Base-by-base conservation (phyloP, 2,329 filamentous ascomycete species). In the Aspergillus quadricinctus region DNA sequence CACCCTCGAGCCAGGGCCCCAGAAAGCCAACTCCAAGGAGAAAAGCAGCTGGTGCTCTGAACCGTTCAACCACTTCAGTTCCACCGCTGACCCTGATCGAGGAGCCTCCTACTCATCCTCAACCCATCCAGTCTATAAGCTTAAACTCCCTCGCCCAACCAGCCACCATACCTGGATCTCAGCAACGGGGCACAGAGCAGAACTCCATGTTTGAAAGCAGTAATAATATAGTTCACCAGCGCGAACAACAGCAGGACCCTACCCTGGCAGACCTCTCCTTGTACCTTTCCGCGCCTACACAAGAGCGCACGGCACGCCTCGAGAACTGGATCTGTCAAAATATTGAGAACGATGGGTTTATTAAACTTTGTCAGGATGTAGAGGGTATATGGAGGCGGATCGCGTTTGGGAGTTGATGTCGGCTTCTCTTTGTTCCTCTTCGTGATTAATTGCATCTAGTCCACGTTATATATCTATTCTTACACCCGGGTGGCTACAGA, bases 241-340 rank as follows among this genome's bases (percentile, higher is more conserved):
- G 25, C 28, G 46, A 21, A n/a, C 54, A 31, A 11, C 49, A 43
- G 27, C n/a, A 17, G 7, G 3, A 23, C 10, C 40, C 51, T 29
- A 52, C 58, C 5, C 55, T 64, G 28, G 50, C 64, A 41, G 68
- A 73, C 37, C 55, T 77, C 4, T 62, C 71, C 1, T 51, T 62
- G 11, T 77, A 74, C 46, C 53, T 71, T 0, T 59, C 64, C 6
- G 61, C 62, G 1, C 69, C 72, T 0, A 68, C 63, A 1, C 37
- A 62, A 3, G 71, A 76, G 53, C 69, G 75, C 17, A 64, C 66
- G 10, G 63, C 61, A 1, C 59, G 68, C 9, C 59, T 78, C 9
- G 71, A 74, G 55, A 68, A 69, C 40, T 78, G 75, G 71, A 69
- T 79, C 48, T 77, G 75, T 50, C 60, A 68, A 14, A 66, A 75